Base-by-base conservation (phyloP, 306 rosid species). In the Vicia faba region DNA sequence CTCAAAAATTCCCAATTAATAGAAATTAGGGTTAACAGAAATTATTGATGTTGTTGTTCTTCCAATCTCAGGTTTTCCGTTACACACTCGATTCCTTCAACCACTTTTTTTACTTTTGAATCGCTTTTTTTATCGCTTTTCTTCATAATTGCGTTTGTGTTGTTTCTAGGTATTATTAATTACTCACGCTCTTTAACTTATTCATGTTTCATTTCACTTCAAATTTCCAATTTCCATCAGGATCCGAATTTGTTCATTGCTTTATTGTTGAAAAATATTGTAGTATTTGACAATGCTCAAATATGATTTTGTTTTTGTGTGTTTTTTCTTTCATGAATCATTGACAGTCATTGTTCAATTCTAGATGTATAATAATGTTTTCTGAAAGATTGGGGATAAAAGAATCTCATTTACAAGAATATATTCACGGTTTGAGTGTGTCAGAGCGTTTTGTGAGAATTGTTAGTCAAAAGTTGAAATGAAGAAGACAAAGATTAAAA, bases 401-500 rank as follows among this genome's bases (percentile, higher is more conserved):
- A 39, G 82, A 88, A 86, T 66, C 86, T 54, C 35, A 72, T 81
- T 44, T 45, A 75, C 91, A 86, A 63, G 87, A 88, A 63, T 87
- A 84, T 73, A 73, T 83, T 15, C 87, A 76, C 55, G 79, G 80
- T 78, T 80, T 86, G 87, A 86, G 96, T 8, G 91, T 89, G 79
- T 88, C 98, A 0, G 89, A 79, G 79, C 84, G 96, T 64, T 91
- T 89, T 38, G 88, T 88, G 80, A 88, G 96, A 80, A 90, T 85
- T 73, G 91, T 88, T 20, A 90, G 97, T 80, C 97, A 90, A 76
- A 93, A 85, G 83, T 69, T 83, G 89, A 88, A 81, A 20, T 2
- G 84, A 87, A 81, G 81, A 91, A 81, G 67, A 82, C 23, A 1
- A 20, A 20, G 23, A 20, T 20, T 20, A 20, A 20, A 20, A 20